A percentile compares a stretch with the other conserved stretches of the same genome.
These are phyloP conservation scores for Dryadomyces quercus-mongolicae DNA, from an alignment of 2,329 filamentous ascomycete genomes.

Conservation along the genomic window DNA sequence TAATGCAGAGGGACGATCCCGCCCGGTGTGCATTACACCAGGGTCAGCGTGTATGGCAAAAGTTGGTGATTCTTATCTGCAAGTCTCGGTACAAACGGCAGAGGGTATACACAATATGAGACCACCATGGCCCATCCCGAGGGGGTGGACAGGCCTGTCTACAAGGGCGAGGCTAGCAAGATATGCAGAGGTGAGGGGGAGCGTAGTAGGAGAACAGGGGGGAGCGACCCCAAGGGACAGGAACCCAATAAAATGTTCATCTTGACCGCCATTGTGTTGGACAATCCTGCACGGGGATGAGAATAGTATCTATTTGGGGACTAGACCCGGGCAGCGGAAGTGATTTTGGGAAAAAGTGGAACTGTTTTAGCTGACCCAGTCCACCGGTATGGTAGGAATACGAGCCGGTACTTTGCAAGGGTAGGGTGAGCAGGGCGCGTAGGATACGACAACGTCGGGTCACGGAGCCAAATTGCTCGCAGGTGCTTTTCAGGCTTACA, in stretches of 20 bases:
- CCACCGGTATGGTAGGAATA: not conserved
- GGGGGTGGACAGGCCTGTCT: not conserved
- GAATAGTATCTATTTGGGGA: not conserved
- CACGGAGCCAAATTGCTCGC: too few species aligned
- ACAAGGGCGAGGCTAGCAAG: not conserved
- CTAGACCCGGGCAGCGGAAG: not conserved
- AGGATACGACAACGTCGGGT: too few species aligned
- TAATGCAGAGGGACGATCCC: too few species aligned
- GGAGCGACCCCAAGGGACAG: not conserved
- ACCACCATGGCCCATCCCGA: not conserved
- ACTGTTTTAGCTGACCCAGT: not conserved
- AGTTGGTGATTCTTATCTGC: too few species aligned
- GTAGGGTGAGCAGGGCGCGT: too few species aligned
- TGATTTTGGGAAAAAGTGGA: not conserved
- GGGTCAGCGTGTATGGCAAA: too few species aligned
- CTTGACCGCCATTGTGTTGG: not conserved
- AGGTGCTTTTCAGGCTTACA: too few species aligned
- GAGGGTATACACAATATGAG: not conserved
- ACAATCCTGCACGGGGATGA: not conserved
- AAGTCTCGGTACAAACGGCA: not conserved
- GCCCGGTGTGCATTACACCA: too few species aligned
- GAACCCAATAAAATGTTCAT: not conserved
- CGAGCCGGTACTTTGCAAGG: not conserved
- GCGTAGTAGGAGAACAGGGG: not conserved
- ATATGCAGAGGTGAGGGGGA: not conserved